Base-by-base conservation (phyloP, 2,329 filamentous ascomycete species). In the Aspergillus arachidicola region DNA sequence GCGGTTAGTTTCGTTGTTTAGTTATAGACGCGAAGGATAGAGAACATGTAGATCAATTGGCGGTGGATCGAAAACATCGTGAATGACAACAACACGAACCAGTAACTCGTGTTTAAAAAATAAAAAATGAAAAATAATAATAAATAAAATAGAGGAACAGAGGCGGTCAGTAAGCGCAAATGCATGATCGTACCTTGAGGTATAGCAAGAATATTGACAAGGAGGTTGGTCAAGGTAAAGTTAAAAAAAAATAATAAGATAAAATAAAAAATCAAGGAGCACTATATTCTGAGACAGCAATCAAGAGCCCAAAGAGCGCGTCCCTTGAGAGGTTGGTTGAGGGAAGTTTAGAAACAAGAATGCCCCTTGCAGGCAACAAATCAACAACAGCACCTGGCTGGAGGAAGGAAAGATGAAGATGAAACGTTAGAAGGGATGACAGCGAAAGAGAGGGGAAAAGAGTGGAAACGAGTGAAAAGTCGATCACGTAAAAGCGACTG, bases 331-430 rank as follows among this genome's bases (percentile, higher is more conserved):
- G 64, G 63, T 45, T 69, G 64, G 64, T 55, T 50, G 50, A 32
- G 59, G 57, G 32, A 69, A 66, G 61, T 60, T 58, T 55, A 65
- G 60, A 66, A 64, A 59, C 59, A 58, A 62, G 61, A 67, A 63
- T 53, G 41, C 51, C 64, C 69, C 66, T 68, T 70, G 63, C 63
- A 64, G 66, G 61, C 51, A 53, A 61, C 63, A 65, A 58, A 67
- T 68, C 73, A 69, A 65, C 54, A 57, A 62, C 69, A 72, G 68
- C 69, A 63, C 71, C 70, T 69, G 72, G 72, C 72, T 69, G 70
- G 63, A 65, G 63, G 34, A 64, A 64, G 55, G 48, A 61, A 51
- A 59, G 61, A 65, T 54, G 36, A 67, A 60, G 60, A 61, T 69
- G 69, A 66, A 67, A 67, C 62, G 65, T 67, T 60, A 64, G 56